A percentile compares a stretch with the other conserved stretches of the same genome.
phyloP scores from a whole-genome alignment of 306 rosid species.

The Cicer chorassanicum region DNA sequence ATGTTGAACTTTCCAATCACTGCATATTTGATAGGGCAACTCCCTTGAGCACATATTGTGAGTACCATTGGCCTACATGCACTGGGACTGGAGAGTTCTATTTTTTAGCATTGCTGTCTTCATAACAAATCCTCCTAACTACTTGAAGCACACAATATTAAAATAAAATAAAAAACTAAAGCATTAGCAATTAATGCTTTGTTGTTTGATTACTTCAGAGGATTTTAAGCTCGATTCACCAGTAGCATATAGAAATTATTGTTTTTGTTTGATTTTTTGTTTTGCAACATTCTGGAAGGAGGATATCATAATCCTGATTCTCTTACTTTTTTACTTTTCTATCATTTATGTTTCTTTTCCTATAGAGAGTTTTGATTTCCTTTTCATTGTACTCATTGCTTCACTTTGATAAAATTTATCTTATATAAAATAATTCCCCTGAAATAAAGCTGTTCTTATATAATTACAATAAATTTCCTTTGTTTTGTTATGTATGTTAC shows the following conservation, averaged over 20 bases:
- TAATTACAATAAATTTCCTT: slow-evolving; percentile 8
- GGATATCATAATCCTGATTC: slow-evolving; percentile 26
- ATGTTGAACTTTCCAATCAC: not conserved
- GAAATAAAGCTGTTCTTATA: slow-evolving; percentile 4
- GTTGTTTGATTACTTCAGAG: slow-evolving; percentile 16
- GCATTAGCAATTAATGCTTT: slow-evolving; percentile 23
- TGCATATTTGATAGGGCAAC: slow-evolving; percentile 20
- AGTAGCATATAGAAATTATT: not conserved
- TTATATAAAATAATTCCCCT: not conserved
- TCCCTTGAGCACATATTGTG: not conserved
- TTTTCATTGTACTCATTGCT: slow-evolving; percentile 30
- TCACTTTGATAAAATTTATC: not conserved
- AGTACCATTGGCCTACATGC: not conserved
- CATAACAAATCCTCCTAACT: not conserved
- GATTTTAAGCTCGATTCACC: slow-evolving; percentile 10
- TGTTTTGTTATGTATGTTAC: not conserved
- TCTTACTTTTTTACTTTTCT: not conserved
- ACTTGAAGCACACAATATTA: not conserved
- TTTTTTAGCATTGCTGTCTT: slow-evolving; percentile 22
- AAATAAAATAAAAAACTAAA: not conserved
- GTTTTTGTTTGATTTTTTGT: not conserved
- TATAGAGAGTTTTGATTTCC: not conserved
- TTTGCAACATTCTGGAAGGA: slow-evolving; percentile 15
- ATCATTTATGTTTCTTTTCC: slow-evolving; percentile 9
- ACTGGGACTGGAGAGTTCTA: not conserved